Evolutionary conservation across 176 grass and related monocot species (phyloP).

Genomic region (Chrysopogon serrulatus): DNA sequence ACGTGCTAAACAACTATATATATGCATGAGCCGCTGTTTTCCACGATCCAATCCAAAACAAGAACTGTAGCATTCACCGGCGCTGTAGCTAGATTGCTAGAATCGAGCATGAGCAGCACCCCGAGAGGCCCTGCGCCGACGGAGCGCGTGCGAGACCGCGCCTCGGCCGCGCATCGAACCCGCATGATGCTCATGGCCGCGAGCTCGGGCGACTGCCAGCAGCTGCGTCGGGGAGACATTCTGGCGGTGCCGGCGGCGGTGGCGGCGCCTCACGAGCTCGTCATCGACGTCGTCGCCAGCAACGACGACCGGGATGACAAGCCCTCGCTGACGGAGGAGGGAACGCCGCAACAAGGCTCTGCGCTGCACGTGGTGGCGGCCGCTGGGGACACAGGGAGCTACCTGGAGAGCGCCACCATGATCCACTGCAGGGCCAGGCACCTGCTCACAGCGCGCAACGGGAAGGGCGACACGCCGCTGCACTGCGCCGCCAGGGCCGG

Average conservation of each 20-base stretch:
- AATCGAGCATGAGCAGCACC: neutral
- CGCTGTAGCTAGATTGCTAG: neutral
- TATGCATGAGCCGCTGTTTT: too few species aligned
- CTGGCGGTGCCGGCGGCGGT: neutral
- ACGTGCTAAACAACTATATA: too few species aligned
- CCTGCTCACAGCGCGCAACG: neutral
- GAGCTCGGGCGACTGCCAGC: neutral
- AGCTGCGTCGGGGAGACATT: neutral
- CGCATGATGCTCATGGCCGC: neutral
- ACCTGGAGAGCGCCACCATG: neutral
- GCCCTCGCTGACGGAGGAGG: neutral
- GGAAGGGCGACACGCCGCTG: constrained; percentile 15
- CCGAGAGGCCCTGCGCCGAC: neutral
- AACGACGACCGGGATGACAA: neutral
- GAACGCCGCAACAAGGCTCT: neutral
- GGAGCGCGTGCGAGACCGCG: neutral
- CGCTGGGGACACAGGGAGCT: neutral
- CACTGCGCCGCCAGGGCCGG: constrained; percentile 12
- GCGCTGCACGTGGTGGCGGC: constrained; percentile 17
- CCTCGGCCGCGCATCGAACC: neutral
- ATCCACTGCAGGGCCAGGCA: neutral
- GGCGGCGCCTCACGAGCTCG: neutral
- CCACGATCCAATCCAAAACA: too few species aligned
- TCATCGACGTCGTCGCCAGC: neutral
- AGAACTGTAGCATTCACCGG: too few species aligned